Base-by-base conservation (phyloP, 176 grass and related monocot species). In the Calamus simplicifolius region DNA sequence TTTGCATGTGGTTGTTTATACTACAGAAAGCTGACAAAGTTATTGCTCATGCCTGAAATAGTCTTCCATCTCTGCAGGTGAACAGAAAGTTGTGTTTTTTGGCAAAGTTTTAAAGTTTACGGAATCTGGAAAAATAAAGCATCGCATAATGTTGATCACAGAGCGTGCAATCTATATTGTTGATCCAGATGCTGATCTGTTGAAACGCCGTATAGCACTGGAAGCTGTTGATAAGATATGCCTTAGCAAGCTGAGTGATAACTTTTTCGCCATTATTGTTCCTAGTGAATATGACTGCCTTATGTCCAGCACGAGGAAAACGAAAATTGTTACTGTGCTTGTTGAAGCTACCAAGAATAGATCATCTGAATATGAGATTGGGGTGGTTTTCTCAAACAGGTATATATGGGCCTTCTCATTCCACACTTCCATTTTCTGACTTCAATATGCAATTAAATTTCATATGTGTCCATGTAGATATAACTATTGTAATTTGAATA, bases 221-320 rank as follows among this genome's bases (percentile, higher is more conserved):
- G 43, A 48, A 19, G 50, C 48, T 21, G 58, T 72, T 13, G 57
- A 72, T 61, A 61, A 17, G 58, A 61, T 72, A 52, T 72, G 69
- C 27, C 31, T 72, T 49, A 72, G 69, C 69, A 72, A 72, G 69
- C 58, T 72, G 69, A 62, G 57, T 18, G 69, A 72, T 35, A 72
- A 72, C 49, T 72, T 72, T n/a, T 62, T 72, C 6, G 69, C 57
- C 1, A 13, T 72, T 27, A 25, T 72, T 21, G 69, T 72, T 38
- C 69, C 69, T 13, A 43, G 12, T 4, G 69, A 72, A 29, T 72
- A 72, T 31, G 69, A 72, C 27, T 72, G 69, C 18, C 69, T 72
- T 8, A 61, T 62, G 57, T 57, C 58, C 18, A 72, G 69, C 26
- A 29, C 69, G 0, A 61, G 57, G 58, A 72, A 72, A 31, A 72